Conservation (phyloP, 306 rosid genomes). For the Begonia loranthoides region DNA sequence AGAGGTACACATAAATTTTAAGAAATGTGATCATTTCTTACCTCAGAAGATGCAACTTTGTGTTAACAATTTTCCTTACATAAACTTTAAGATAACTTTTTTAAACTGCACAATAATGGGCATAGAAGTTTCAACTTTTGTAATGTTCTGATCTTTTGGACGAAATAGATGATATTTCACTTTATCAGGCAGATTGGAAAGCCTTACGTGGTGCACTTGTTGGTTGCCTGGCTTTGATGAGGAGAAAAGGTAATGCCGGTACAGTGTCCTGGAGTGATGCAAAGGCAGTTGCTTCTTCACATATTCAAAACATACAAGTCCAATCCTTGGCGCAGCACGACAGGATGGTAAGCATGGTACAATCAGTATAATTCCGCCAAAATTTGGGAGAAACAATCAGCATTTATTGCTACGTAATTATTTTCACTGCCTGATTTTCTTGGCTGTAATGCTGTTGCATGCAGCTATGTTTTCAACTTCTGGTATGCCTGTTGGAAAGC, state of each 20-base stretch:
- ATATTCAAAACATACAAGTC: conserved; percentile 53
- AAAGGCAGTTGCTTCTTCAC: conserved; percentile 49
- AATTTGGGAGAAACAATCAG: no score
- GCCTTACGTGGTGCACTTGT: conserved; percentile 89
- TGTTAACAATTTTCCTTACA: no score
- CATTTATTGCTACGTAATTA: neutral
- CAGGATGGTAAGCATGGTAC: conserved; percentile 46
- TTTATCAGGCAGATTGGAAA: conserved; percentile 95
- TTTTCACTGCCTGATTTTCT: conserved; percentile 1
- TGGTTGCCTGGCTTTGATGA: conserved; percentile 76
- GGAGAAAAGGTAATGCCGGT: conserved; percentile 59
- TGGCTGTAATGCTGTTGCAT: neutral
- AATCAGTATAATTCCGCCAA: no score
- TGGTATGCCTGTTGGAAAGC: conserved; percentile 51
- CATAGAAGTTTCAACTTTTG: neutral
- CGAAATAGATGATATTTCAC: conserved; percentile 11
- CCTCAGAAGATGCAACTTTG: no score
- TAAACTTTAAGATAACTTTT: neutral
- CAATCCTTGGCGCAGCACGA: conserved; percentile 82
- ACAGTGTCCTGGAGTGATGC: conserved; percentile 51
- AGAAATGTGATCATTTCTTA: no score
- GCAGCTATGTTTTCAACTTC: conserved; percentile 90
- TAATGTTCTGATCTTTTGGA: conserved; percentile 1
- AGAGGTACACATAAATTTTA: no score
- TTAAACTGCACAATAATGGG: neutral